These are phyloP conservation scores for Xylariaceae sp. DNA, from an alignment of 2,329 filamentous ascomycete species.

Conservation along the genomic window DNA sequence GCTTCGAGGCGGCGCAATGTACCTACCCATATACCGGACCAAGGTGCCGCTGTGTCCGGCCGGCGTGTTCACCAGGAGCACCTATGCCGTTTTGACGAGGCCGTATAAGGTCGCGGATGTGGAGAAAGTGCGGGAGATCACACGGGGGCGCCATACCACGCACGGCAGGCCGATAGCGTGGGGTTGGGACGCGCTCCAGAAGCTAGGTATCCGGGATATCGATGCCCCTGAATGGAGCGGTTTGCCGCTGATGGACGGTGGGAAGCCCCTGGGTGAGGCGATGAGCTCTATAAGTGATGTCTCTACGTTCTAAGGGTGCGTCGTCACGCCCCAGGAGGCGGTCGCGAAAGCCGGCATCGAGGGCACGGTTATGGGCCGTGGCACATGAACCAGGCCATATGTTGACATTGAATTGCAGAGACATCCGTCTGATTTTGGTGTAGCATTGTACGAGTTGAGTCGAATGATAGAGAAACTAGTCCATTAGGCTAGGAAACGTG, in stretches of 20 bases:
- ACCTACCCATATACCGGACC: slow-evolving; percentile 65
- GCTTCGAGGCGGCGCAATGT: slow-evolving; percentile 64
- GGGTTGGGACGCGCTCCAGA: slow-evolving; percentile 60
- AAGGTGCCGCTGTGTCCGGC: slow-evolving; percentile 57
- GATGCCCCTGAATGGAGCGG: slow-evolving; percentile 61
- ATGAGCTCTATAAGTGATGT: slow-evolving; percentile 47
- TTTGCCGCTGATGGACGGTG: slow-evolving; percentile 44
- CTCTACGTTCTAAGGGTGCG: slow-evolving; percentile 66
- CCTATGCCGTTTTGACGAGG: slow-evolving; percentile 66
- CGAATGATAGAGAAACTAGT: too few species aligned
- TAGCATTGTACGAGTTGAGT: background rate
- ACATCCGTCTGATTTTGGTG: slow-evolving; percentile 40
- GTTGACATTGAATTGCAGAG: slow-evolving; percentile 57
- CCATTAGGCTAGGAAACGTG: too few species aligned
- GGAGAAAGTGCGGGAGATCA: slow-evolving; percentile 56
- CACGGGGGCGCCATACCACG: slow-evolving; percentile 55
- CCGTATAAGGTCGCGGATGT: slow-evolving; percentile 55
- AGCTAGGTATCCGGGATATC: slow-evolving; percentile 58
- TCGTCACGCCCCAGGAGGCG: slow-evolving; percentile 67
- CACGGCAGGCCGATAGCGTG: slow-evolving; percentile 68
- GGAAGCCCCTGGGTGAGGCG: slow-evolving; percentile 38
- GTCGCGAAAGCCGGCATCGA: slow-evolving; percentile 58
- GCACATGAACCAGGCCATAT: slow-evolving; percentile 65
- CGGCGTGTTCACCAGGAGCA: slow-evolving; percentile 57
- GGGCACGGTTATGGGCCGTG: slow-evolving; percentile 57